Evolutionary conservation across 2,329 filamentous ascomycete genomes (phyloP).

Genomic region (Xylaria digitata): DNA sequence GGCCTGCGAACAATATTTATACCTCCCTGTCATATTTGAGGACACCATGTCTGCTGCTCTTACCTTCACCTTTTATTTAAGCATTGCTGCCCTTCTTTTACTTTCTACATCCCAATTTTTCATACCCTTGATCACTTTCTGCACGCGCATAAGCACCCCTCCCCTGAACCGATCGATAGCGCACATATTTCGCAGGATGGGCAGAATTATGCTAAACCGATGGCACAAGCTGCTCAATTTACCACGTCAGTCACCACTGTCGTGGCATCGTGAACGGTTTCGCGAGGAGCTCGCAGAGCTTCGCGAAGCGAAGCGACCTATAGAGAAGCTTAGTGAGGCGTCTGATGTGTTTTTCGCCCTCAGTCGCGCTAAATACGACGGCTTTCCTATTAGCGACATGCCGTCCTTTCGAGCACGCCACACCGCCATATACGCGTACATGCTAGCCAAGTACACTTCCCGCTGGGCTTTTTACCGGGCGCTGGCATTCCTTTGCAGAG

Average conservation of each 20-base stretch:
- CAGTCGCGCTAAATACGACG: slow-evolving; percentile 24
- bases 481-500: slow-evolving; percentile 50
- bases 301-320: slow-evolving; percentile 46
- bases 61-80: too few species aligned
- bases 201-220: slow-evolving; percentile 11
- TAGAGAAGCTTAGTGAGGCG: background rate
- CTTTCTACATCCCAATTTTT: too few species aligned
- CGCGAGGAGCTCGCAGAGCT: slow-evolving; percentile 55
- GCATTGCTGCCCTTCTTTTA: too few species aligned
- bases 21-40: too few species aligned
- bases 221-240: slow-evolving; percentile 45
- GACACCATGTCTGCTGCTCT: too few species aligned
- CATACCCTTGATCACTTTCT: too few species aligned
- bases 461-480: slow-evolving; percentile 56
- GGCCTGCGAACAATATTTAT: too few species aligned
- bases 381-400: slow-evolving; percentile 47
- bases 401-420: slow-evolving; percentile 45
- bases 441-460: slow-evolving; percentile 56
- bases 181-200: background rate
- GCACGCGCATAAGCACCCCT: too few species aligned
- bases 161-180: background rate
- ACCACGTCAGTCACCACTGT: slow-evolving; percentile 47
- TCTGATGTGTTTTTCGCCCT: slow-evolving; percentile 15
- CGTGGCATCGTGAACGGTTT: slow-evolving; percentile 56
- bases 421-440: slow-evolving; percentile 53